Base-by-base conservation (phyloP, 2,329 filamentous ascomycete species). In the Metarhizium album region DNA sequence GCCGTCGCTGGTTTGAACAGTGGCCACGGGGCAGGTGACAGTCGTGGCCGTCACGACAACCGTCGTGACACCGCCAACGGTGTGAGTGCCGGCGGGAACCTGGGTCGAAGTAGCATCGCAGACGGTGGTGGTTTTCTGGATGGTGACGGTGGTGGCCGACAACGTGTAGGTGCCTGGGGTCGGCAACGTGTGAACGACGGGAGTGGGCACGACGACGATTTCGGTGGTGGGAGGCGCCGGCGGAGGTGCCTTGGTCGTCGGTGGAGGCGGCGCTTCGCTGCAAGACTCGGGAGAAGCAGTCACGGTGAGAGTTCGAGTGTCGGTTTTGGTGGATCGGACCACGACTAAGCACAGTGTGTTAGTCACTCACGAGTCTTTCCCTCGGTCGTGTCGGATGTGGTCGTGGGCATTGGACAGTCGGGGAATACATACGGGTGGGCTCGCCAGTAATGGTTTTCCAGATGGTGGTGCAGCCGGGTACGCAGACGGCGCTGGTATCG, bases 121-220 rank as follows among this genome's bases (percentile, higher is more conserved):
- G 55, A 86, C 83, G 38, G 82, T 86, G 58, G 82, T 85, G 53
- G 78, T 77, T 66, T 81, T 73, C 55, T 75, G 82, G 58, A 90
- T 70, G 54, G 80, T 83, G 57, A 87, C 63, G 55, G 85, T 90
- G 58, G 78, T 85, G 53, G 84, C 83, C 58, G 83, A 82, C 74
- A 87, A 81, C 58, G 85, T 88, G 74, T 89, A 90, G 55, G 77
- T 79, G 67, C 86, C 86, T 31, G 85, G 79, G 45, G 80, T 83
- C 49, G 80, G 70, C 75, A 75, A 84, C 47, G 70, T 70, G 68
- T 75, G 69, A 47, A 72, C 65, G 57, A 74, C 65, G 20, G 75
- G 74, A 22, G 77, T 80, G 24, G 70, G 66, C 47, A 70, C 68
- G 52, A 75, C 67, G 31, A 71, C 67, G 50, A 72, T 68, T 55